These are phyloP conservation scores for Alternaria ventricosa DNA, from an alignment of 2,329 filamentous ascomycete genomes.

Conservation along the genomic window DNA sequence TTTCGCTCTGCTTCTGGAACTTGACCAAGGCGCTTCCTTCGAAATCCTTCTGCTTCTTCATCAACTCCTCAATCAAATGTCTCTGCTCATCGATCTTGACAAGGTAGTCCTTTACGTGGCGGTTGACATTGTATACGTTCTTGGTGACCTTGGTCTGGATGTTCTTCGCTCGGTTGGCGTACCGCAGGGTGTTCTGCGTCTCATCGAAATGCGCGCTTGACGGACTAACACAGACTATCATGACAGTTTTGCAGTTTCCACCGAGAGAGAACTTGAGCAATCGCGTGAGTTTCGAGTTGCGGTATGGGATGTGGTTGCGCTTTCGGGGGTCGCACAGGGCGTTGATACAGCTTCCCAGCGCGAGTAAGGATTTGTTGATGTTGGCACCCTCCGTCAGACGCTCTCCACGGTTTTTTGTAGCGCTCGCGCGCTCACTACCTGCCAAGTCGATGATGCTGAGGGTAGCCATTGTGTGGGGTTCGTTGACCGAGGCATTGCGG, in stretches of 20 bases:
- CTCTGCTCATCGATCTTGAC: slow-evolving; percentile 99
- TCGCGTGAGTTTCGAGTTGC: slow-evolving; percentile 95
- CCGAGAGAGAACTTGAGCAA: slow-evolving; percentile 96
- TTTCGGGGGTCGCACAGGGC: slow-evolving; percentile 93
- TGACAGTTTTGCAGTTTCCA: slow-evolving; percentile 98
- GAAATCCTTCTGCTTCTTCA: slow-evolving; percentile 88
- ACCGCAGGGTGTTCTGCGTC: slow-evolving; percentile 95
- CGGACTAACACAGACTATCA: slow-evolving; percentile 98
- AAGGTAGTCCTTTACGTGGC: slow-evolving; percentile 98
- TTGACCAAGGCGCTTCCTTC: slow-evolving; percentile 84
- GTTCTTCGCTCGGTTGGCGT: slow-evolving; percentile 97
- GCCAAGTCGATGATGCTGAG: slow-evolving; percentile 98
- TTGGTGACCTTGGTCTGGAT: slow-evolving; percentile 99
- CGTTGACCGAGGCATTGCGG: slow-evolving; percentile 87
- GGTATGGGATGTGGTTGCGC: slow-evolving; percentile 92
- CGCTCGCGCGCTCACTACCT: slow-evolving; percentile 92
- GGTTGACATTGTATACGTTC: slow-evolving; percentile 98
- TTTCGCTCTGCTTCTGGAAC: slow-evolving; percentile 88
- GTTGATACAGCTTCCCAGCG: slow-evolving; percentile 96
- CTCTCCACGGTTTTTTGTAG: slow-evolving; percentile 95
- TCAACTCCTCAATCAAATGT: slow-evolving; percentile 93
- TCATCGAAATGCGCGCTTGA: slow-evolving; percentile 98
- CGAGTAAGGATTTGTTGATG: slow-evolving; percentile 98
- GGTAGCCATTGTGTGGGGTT: slow-evolving; percentile 97
- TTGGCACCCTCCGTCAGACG: slow-evolving; percentile 92